These are phyloP conservation scores for Termitomyces sp. DNA, from an alignment of 768 basidiomycete genomes.

Conservation along the genomic window DNA sequence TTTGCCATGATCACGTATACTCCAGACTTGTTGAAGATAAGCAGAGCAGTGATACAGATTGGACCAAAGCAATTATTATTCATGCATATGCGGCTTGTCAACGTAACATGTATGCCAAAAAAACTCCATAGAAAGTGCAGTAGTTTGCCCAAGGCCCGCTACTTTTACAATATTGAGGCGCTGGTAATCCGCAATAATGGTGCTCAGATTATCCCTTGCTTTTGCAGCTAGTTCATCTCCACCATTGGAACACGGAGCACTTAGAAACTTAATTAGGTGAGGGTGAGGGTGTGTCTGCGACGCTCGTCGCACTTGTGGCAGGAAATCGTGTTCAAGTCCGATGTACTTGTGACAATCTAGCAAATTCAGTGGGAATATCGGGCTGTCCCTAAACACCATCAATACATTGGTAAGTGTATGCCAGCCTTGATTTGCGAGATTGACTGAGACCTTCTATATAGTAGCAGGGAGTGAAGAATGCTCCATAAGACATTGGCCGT, in stretches of 20 bases:
- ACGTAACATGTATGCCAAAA: too few species aligned
- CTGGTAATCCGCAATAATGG: not conserved
- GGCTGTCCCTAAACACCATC: not conserved
- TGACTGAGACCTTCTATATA: not conserved
- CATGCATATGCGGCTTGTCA: too few species aligned
- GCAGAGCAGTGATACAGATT: too few species aligned
- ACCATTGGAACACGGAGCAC: too few species aligned
- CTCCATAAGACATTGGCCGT: not conserved
- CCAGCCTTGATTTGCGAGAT: not conserved
- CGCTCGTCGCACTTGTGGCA: not conserved
- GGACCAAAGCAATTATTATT: not conserved
- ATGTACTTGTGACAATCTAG: not conserved
- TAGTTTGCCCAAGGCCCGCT: too few species aligned
- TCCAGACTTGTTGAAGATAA: too few species aligned
- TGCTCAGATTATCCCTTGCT: not conserved
- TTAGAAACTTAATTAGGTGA: not conserved
- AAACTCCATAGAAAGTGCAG: too few species aligned
- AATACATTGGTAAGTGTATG: not conserved
- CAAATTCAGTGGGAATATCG: not conserved
- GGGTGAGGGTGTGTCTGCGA: too few species aligned
- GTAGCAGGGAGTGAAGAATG: not conserved
- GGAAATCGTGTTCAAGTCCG: not conserved
- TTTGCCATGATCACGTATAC: too few species aligned
- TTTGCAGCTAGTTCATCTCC: not conserved
- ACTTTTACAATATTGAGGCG: too few species aligned